Conservation (phyloP, 202 grass and related monocot genomes). For the Setaria italica region DNA sequence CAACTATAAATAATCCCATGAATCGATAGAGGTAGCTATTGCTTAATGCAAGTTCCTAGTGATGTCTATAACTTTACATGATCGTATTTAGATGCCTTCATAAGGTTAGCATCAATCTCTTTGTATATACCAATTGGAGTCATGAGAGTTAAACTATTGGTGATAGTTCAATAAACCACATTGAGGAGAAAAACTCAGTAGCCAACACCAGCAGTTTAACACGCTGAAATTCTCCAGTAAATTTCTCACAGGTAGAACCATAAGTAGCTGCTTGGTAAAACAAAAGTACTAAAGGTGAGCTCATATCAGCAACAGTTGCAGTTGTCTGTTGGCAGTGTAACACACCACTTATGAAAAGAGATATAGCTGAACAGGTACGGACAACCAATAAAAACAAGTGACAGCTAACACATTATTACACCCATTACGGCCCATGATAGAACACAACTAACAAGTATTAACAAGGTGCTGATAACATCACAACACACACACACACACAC, state of each 20-base stretch:
- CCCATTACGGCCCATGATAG: background rate
- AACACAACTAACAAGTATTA: slow-evolving; percentile 20
- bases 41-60: background rate
- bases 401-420: slow-evolving; percentile 4
- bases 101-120: slow-evolving; percentile 15
- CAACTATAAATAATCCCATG: background rate
- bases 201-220: background rate
- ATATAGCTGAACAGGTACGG: slow-evolving; percentile 16
- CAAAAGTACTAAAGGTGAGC: background rate
- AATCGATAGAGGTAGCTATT: slow-evolving; percentile 1
- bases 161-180: slow-evolving; percentile 6
- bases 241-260: slow-evolving; percentile 19
- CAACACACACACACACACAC: too few relatives aligned
- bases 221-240: background rate
- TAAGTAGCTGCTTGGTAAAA: background rate
- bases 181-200: background rate
- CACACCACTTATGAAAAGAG: slow-evolving; percentile 21
- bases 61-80: background rate
- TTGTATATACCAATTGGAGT: background rate
- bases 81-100: slow-evolving; percentile 21
- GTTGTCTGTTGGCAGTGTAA: slow-evolving; percentile 6
- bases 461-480: background rate
- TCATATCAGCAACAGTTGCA: slow-evolving; percentile 29
- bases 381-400: slow-evolving; percentile 11
- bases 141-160: background rate